phyloP scores from a whole-genome alignment of 768 basidiomycete species.

The Hypsizygus marmoreus region DNA sequence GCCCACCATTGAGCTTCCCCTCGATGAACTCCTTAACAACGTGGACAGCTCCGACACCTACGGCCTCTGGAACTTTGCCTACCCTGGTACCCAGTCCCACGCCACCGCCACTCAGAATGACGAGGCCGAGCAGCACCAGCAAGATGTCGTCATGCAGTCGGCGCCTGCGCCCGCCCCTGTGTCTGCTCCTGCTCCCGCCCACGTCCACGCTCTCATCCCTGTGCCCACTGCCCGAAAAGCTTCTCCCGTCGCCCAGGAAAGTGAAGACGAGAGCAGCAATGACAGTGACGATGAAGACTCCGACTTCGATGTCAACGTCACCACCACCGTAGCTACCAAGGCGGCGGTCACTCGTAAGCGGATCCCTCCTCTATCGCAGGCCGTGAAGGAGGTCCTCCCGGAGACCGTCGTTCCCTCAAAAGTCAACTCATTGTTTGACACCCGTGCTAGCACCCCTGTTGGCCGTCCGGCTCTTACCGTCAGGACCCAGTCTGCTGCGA shows the following conservation, averaged over 20 bases:
- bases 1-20: conserved; percentile 82
- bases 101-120: conserved; percentile 9
- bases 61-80: conserved; percentile 19
- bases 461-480: conserved; percentile 63
- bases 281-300: conserved; percentile 39
- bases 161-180: conserved; percentile 6
- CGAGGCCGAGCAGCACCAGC: conserved; percentile 27
- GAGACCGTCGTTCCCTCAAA: conserved; percentile 63
- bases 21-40: conserved; percentile 76
- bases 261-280: conserved; percentile 34
- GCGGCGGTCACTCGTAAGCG: conserved; percentile 20
- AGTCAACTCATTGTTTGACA: conserved; percentile 54
- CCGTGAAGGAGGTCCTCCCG: conserved; percentile 44
- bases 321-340: conserved; percentile 22
- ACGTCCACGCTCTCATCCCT: conserved; percentile 15
- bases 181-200: conserved; percentile 13
- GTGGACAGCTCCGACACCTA: conserved; percentile 36
- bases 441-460: conserved; percentile 45
- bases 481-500: conserved; percentile 51
- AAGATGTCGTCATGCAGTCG: conserved; percentile 33
- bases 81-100: conserved; percentile 7
- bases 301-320: conserved; percentile 34
- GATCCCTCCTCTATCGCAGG: conserved; percentile 39
- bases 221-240: conserved; percentile 14
- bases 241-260: conserved; percentile 24